Percentiles rank a stretch among this genome's conserved stretches.
Evolutionary conservation across 371 early-diverging fungal species (phyloP).

Genomic region (Choanephora cucurbitarum): DNA sequence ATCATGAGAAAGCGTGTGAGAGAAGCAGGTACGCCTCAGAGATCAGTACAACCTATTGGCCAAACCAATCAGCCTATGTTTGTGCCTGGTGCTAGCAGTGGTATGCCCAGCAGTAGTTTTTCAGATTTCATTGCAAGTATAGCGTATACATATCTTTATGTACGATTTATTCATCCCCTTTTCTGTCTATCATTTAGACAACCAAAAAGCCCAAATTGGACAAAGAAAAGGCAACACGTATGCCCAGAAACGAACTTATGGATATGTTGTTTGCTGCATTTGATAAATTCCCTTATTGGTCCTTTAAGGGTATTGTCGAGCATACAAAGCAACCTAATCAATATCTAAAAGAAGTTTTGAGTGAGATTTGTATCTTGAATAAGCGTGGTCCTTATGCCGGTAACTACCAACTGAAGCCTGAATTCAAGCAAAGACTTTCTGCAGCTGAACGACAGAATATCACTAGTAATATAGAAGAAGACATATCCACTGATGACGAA

Average conservation of each 20-base stretch:
- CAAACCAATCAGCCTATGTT: constrained; percentile 61
- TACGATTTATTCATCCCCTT: too few species aligned
- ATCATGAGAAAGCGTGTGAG: constrained; percentile 77
- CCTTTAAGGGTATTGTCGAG: constrained; percentile 83
- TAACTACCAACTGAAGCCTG: constrained; percentile 85
- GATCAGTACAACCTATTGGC: constrained; percentile 60
- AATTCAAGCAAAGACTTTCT: constrained; percentile 62
- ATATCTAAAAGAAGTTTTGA: constrained; percentile 85
- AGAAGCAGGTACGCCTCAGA: constrained; percentile 56
- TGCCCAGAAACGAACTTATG: constrained; percentile 85
- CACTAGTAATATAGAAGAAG: constrained; percentile 20
- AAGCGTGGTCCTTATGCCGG: constrained; percentile 84
- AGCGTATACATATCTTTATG: too few species aligned
- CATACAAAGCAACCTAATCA: constrained; percentile 76
- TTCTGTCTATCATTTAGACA: constrained; percentile 20
- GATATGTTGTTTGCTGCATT: constrained; percentile 83
- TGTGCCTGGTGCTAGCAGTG: constrained; percentile 58
- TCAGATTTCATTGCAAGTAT: constrained; percentile 60
- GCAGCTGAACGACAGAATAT: constrained; percentile 47
- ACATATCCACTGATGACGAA: constrained; percentile 30
- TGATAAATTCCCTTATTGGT: constrained; percentile 81
- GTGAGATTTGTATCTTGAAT: constrained; percentile 79
- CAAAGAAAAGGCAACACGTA: constrained; percentile 76
- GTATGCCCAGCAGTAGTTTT: constrained; percentile 51
- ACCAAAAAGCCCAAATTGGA: constrained; percentile 43